These are phyloP conservation scores for Quercus wislizeni DNA, from an alignment of 306 rosid species.

Conservation along the genomic window DNA sequence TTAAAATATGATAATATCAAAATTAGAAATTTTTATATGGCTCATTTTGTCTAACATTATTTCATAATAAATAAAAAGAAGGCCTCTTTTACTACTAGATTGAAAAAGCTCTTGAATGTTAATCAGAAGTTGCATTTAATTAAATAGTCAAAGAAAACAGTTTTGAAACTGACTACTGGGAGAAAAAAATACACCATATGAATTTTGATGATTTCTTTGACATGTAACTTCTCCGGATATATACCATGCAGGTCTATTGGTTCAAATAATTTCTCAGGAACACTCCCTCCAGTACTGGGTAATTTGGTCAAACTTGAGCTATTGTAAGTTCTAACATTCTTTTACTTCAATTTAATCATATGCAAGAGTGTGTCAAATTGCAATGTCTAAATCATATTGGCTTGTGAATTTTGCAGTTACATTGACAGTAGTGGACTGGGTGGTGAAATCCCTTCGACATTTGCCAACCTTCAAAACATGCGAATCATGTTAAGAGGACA, in stretches of 20 bases:
- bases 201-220: background rate
- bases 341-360: background rate
- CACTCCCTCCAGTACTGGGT: conserved; percentile 28
- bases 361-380: background rate
- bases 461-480: conserved; percentile 19
- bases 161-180: too few relatives aligned
- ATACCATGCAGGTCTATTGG: conserved; percentile 10
- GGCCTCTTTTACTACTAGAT: too few relatives aligned
- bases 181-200: background rate
- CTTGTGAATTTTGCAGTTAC: conserved; percentile 4
- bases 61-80: too few relatives aligned
- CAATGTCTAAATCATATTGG: background rate
- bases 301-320: conserved; percentile 14
- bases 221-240: background rate
- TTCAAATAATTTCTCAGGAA: conserved; percentile 26
- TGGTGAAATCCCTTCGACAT: conserved; percentile 28
- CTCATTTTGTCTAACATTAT: too few relatives aligned
- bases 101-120: too few relatives aligned
- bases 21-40: too few relatives aligned
- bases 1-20: too few relatives aligned
- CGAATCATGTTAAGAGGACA: background rate
- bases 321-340: conserved; percentile 5
- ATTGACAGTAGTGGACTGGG: conserved; percentile 2
- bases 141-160: too few relatives aligned
- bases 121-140: too few relatives aligned